phyloP scores from a whole-genome alignment of 768 basidiomycete genomes.

The Tricholoma matsutake region DNA sequence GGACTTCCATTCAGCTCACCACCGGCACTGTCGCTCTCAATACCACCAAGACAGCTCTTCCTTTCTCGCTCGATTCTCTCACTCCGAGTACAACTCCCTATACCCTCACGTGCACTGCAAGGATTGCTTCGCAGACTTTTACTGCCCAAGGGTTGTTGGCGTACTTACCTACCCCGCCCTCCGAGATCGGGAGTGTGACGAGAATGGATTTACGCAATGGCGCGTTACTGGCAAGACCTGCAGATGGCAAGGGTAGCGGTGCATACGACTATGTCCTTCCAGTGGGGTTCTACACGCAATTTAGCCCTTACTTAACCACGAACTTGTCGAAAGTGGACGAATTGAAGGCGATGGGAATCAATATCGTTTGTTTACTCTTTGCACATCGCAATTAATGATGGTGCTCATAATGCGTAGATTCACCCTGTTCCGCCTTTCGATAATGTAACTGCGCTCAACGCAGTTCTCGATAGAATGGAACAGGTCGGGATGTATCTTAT shows the following conservation, averaged over 20 bases:
- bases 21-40: constrained; percentile 49
- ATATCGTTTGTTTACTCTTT: background rate
- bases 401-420: constrained; percentile 34
- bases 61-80: constrained; percentile 47
- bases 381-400: background rate
- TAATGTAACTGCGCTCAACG: constrained; percentile 53
- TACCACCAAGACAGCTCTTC: constrained; percentile 44
- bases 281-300: constrained; percentile 70
- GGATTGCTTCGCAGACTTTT: constrained; percentile 39
- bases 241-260: constrained; percentile 43
- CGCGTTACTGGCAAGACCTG: constrained; percentile 48
- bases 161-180: constrained; percentile 46
- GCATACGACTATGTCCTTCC: constrained; percentile 60
- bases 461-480: constrained; percentile 69
- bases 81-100: constrained; percentile 40
- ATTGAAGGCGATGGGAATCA: constrained; percentile 57
- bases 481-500: constrained; percentile 67
- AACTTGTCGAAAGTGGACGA: constrained; percentile 54
- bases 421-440: constrained; percentile 70
- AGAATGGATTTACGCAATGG: constrained; percentile 64
- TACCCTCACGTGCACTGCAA: constrained; percentile 37
- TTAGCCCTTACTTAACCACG: constrained; percentile 48
- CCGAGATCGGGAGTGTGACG: constrained; percentile 51
- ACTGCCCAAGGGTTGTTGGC: constrained; percentile 42
- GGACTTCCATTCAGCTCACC: constrained; percentile 42